Percentiles rank a stretch among this genome's conserved stretches.
Evolutionary conservation across 257 asterid genomes (phyloP).

Genomic region (Nicotiana tomentosiformis): DNA sequence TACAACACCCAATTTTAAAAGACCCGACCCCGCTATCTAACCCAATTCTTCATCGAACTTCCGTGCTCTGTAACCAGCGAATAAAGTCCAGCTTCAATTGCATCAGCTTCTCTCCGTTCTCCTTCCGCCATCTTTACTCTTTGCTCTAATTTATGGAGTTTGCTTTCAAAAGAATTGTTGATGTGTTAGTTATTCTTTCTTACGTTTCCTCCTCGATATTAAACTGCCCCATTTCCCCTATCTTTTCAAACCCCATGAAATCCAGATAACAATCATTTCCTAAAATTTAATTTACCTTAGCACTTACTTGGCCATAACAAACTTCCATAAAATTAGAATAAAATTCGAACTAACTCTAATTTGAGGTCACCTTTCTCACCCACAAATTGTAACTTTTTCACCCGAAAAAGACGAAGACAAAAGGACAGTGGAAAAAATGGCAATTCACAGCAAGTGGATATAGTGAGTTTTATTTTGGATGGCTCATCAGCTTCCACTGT

Average conservation of each 20-base stretch:
- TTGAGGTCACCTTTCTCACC: constrained; percentile 20
- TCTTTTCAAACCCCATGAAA: background rate
- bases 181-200: no score
- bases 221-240: no score
- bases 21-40: no score
- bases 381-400: background rate
- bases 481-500: constrained; percentile 63
- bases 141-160: no score
- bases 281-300: background rate
- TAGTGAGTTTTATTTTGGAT: constrained; percentile 14
- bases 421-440: background rate
- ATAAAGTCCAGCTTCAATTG: no score
- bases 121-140: no score
- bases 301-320: background rate
- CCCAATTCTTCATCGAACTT: no score
- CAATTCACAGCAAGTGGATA: background rate
- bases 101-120: no score
- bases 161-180: no score
- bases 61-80: no score
- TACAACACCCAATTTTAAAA: no score
- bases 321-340: constrained; percentile 14
- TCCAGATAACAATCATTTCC: background rate
- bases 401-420: constrained; percentile 1
- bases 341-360: constrained; percentile 8
- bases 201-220: no score